Base-by-base conservation (phyloP, 2,329 filamentous ascomycete species). In the Colletotrichum viniferum region DNA sequence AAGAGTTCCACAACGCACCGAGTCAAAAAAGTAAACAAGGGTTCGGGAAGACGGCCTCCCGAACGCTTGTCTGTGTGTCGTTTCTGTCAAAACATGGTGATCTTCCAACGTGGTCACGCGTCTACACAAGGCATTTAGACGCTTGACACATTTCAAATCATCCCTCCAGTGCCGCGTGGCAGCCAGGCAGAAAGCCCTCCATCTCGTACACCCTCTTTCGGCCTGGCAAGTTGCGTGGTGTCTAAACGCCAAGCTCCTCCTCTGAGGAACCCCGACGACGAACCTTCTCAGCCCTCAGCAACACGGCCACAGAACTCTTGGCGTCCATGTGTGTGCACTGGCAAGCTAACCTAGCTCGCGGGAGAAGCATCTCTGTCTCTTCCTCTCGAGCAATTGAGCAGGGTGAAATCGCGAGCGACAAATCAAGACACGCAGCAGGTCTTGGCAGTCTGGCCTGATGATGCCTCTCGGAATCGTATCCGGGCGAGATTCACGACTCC, bases 131-230 rank as follows among this genome's bases (percentile, higher is more conserved):
- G 30, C 43, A 52, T n/a, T 14, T 36, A 55, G 38, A 55, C 62
- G 55, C 38, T 24, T 67, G 62, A 48, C 62, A 67, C 26, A 72
- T 48, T 72, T 48, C 55, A 63, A 72, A 73, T 73, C 55, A 48
- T 63, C 36, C 30, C 58, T 24, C n/a, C 43, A 30, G 12, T 34
- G 26, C 56, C 63, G 43, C 56, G 55, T 68, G 69, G 56, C 32
- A 48, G 14, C 16, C 28, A 62, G 69, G 56, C 43, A 48, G 14
- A 16, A 28, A 62, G 28, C 58, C 30, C 18, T 12, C 12, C 12
- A 0, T 34, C 30, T 21, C 58, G 12, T 30, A 61, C 28, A 34
- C 58, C 28, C n/a, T 21, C 26, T 61, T 61, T 30, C 60, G 21
- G 43, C 43, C 43, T 52, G n/a, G 43, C 43, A 52, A 52, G 4